These are phyloP conservation scores for Solanum okadae DNA, from an alignment of 257 asterid genomes.

Conservation along the genomic window DNA sequence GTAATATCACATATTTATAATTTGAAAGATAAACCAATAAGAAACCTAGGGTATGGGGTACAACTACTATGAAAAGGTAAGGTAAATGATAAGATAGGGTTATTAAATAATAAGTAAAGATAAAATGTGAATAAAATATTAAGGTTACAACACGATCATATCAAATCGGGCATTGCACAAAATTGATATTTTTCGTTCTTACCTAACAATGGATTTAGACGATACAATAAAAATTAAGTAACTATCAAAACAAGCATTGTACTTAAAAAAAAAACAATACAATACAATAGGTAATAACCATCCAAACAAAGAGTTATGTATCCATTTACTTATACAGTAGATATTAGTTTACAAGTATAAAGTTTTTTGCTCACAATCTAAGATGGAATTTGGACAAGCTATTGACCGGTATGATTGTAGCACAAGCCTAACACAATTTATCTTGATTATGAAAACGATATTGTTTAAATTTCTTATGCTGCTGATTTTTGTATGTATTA, in stretches of 20 bases:
- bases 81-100: not conserved
- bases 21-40: not conserved
- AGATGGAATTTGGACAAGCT: not conserved
- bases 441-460: not conserved
- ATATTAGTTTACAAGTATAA: too few relatives aligned
- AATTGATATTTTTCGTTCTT: too few relatives aligned
- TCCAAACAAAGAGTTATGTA: not conserved
- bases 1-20: not conserved
- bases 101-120: too few relatives aligned
- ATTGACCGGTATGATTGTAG: too few relatives aligned
- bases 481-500: not conserved
- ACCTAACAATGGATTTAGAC: too few relatives aligned
- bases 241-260: not conserved
- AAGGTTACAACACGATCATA: not conserved
- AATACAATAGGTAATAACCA: not conserved
- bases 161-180: not conserved
- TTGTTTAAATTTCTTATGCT: not conserved
- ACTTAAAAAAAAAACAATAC: not conserved
- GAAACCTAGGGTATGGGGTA: not conserved
- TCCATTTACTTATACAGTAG: not conserved
- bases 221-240: too few relatives aligned
- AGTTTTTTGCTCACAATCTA: not conserved
- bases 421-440: not conserved
- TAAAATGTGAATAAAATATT: not conserved
- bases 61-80: too few relatives aligned